Base-by-base conservation (phyloP, 2,329 filamentous ascomycete species). In the Stemphylium vesicarium region DNA sequence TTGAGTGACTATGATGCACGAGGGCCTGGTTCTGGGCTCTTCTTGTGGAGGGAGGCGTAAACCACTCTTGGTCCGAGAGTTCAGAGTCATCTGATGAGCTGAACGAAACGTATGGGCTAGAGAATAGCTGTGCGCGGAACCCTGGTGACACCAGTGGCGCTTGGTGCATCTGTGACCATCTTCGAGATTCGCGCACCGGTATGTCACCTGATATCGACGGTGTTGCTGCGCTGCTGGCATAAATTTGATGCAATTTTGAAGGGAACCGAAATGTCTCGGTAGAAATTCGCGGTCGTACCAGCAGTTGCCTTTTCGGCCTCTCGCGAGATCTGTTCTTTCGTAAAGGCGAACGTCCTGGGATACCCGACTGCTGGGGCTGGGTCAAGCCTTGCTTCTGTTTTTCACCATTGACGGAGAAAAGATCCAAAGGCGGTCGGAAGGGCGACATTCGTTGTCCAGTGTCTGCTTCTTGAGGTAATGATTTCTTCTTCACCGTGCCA, bases 221-320 rank as follows among this genome's bases (percentile, higher is more conserved):
- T 36, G 33, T 15, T 8, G n/a, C 33, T 36, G 33, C 7, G 33
- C 33, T 36, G 15, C 12, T 15, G 3, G 33, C 6, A 36, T 3
- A 3, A 5, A 15, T 7, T 2, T 36, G 7, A n/a, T n/a, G 33
- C 2, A 15, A 7, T n/a, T 6, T 8, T 16, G 24, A 29, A 13
- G 57, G 64, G 15, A 44, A 47, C 20, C 50, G 55, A 41, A 68
- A 66, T 2, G 65, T 68, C 35, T 64, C 66, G 9, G 53, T 63
- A 12, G 43, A 59, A 22, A 69, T 57, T 5, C 60, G 62, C 5
- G 62, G 65, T 13, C 62, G 47, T n/a, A 45, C 38, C 12, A 56
- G 59, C 8, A 51, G 41, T 41, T 48, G 57, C 20, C 50, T 45
- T 9, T 24, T 24, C 22, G 47, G 48, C 20, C 18, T 54, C 11